Conservation (phyloP, 2,329 filamentous ascomycete species). For the Rhinocladiella mackenziei region DNA sequence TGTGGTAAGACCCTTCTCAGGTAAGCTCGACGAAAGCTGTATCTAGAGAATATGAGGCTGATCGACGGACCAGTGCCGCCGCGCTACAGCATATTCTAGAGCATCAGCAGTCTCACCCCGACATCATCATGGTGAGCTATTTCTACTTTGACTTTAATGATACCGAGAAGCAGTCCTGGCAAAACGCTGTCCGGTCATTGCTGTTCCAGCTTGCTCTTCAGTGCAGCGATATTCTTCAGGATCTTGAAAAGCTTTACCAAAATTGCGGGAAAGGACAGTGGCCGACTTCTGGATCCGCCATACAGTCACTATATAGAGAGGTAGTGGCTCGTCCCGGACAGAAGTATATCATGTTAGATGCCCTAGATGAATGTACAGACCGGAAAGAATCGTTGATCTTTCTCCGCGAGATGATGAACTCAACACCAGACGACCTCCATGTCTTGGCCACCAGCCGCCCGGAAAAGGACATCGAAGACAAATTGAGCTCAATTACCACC, state of each 20-base stretch:
- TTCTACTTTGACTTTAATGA: slow-evolving; percentile 28
- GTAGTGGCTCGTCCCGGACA: slow-evolving; percentile 1
- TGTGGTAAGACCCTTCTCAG: slow-evolving; percentile 21
- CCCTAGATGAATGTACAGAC: slow-evolving; percentile 24
- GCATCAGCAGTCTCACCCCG: not conserved
- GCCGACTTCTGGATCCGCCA: slow-evolving; percentile 3
- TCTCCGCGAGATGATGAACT: slow-evolving; percentile 5
- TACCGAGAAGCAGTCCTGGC: slow-evolving; percentile 11
- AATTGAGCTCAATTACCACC: slow-evolving; percentile 1
- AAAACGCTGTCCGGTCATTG: slow-evolving; percentile 16
- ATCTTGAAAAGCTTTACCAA: slow-evolving; percentile 6
- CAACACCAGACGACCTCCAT: slow-evolving; percentile 11
- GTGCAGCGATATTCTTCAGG: slow-evolving; percentile 1
- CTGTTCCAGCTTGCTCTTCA: too few relatives aligned
- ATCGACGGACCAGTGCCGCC: slow-evolving; percentile 5
- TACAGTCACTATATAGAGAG: slow-evolving; percentile 3
- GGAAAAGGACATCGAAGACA: slow-evolving; percentile 20
- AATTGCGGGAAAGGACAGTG: slow-evolving; percentile 6
- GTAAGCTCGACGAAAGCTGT: slow-evolving; percentile 7
- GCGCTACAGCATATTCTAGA: slow-evolving; percentile 7
- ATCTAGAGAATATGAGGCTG: not conserved
- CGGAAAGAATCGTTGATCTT: slow-evolving; percentile 13
- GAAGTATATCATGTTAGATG: slow-evolving; percentile 23
- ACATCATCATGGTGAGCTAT: slow-evolving; percentile 12
- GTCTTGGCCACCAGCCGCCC: slow-evolving; percentile 16